Evolutionary conservation across 1,139 yeast species (phyloP), one percentile per base, ranked within the genome.

Genomic region (Chernovozyma aurita): DNA sequence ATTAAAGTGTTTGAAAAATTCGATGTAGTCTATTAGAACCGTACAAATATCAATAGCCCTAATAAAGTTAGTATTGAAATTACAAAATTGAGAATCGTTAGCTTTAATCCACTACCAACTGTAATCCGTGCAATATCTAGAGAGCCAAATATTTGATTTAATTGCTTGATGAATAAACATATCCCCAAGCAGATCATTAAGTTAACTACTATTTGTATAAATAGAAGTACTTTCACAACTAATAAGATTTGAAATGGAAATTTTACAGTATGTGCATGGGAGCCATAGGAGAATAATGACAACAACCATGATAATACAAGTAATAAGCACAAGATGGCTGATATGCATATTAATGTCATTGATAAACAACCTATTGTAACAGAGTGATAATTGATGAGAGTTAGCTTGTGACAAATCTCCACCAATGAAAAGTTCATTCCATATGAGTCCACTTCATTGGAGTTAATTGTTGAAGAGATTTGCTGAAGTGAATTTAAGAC

Each of bases 61-160:
- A n/a, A n/a, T n/a, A n/a, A n/a, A n/a, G n/a, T n/a, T n/a, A n/a
- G n/a, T 8, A 33, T 5, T 15, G 27, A 24, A 11, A 28, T 3
- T 8, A 12, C 11, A 17, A 28, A 20, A 21, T 33, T 33, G 28
- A 22, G 21, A 3, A 28, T 20, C 6, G 20, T 14, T 12, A 33
- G 9, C 60, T 46, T 36, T 45, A 49, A 15, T 1, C 59, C 59
- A 3, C 30, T 15, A 6, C 45, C 52, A 20, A 41, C 29, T 5
- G 31, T 34, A 3, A 52, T 48, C 12, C 41, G 41, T 2, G 55
- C 57, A 24, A 54, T 45, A 2, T 56, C 55, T 12, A 44, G 34
- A n/a, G 22, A 34, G 2, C 35, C 21, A 1, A 46, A 45, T 30
- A 49, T 33, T 4, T 41, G 44, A 5, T 35, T 24, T 21, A 52